These are phyloP conservation scores for Tricholoma flavovirens DNA, from an alignment of 768 basidiomycete genomes.

Conservation along the genomic window DNA sequence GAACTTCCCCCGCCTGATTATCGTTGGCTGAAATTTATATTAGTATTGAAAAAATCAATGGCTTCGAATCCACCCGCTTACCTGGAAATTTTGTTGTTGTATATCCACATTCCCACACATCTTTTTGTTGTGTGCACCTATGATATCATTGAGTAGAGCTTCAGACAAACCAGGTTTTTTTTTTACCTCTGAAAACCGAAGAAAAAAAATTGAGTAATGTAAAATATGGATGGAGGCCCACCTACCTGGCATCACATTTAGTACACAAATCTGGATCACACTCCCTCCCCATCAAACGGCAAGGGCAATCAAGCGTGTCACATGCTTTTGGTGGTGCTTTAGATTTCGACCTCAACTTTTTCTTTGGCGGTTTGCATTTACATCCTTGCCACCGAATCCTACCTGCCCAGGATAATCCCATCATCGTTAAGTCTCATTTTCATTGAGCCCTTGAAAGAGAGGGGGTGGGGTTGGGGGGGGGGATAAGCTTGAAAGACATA, in stretches of 20 bases:
- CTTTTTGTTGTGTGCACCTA: background rate
- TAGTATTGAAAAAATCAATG: background rate
- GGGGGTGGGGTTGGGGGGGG: no score
- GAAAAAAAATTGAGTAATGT: background rate
- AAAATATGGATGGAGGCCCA: background rate
- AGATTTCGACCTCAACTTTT: slow-evolving; percentile 5
- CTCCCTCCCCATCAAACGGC: slow-evolving; percentile 31
- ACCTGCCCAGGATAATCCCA: slow-evolving; percentile 30
- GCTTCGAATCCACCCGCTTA: background rate
- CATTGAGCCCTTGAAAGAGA: no score
- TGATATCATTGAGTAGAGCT: background rate
- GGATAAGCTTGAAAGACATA: no score
- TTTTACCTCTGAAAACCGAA: slow-evolving; percentile 9
- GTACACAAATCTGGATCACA: slow-evolving; percentile 50
- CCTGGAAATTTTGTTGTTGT: slow-evolving; percentile 17
- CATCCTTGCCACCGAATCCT: slow-evolving; percentile 37
- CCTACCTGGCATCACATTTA: slow-evolving; percentile 37
- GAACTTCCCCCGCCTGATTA: slow-evolving; percentile 27
- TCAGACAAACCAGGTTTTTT: background rate
- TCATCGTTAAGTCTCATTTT: slow-evolving; percentile 3
- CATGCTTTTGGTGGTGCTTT: slow-evolving; percentile 13
- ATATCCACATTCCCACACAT: slow-evolving; percentile 15
- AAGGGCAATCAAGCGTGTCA: slow-evolving; percentile 26
- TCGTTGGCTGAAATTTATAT: slow-evolving; percentile 23
- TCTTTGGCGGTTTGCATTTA: slow-evolving; percentile 23